A percentile compares a stretch with the other conserved stretches of the same genome.
These are phyloP conservation scores for Iberis pinnata DNA, from an alignment of 345 rosid genomes.

Conservation along the genomic window DNA sequence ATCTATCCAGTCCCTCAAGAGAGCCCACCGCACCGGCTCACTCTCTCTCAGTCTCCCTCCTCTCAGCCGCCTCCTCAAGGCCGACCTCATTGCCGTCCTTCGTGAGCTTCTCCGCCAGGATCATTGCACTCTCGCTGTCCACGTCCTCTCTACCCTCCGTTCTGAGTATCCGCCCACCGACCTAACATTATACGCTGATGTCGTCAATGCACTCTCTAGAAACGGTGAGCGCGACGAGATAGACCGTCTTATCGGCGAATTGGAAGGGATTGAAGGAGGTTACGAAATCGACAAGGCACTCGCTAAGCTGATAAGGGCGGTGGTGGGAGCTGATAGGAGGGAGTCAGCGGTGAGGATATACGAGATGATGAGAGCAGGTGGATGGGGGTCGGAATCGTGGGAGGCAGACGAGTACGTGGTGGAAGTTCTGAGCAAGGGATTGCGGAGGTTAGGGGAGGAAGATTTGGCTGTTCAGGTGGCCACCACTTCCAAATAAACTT, in stretches of 20 bases:
- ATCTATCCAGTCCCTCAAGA: constrained; percentile 75
- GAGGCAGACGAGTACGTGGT: constrained; percentile 52
- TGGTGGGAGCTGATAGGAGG: constrained; percentile 53
- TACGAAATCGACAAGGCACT: constrained; percentile 43
- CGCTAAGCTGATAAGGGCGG: constrained; percentile 46
- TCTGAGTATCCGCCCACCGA: constrained; percentile 52
- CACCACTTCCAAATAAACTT: no score
- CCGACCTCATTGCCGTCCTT: constrained; percentile 53
- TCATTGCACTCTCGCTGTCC: constrained; percentile 58
- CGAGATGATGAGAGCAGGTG: constrained; percentile 53
- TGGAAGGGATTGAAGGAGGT: constrained; percentile 38
- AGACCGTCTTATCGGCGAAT: constrained; percentile 45
- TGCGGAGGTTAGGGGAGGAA: constrained; percentile 56
- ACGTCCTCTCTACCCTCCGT: constrained; percentile 55
- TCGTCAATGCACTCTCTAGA: constrained; percentile 47
- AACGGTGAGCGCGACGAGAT: constrained; percentile 41
- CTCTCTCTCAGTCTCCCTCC: constrained; percentile 34
- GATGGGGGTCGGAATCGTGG: constrained; percentile 53
- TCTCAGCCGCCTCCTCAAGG: constrained; percentile 71
- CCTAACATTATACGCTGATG: constrained; percentile 54
- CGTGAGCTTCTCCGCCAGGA: constrained; percentile 89
- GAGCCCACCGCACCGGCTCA: constrained; percentile 40
- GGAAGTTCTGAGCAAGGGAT: constrained; percentile 51
- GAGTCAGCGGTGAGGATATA: constrained; percentile 66
- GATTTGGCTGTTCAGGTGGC: constrained; percentile 47